Base-by-base conservation (phyloP, 1,284 basidiomycete genomes). In the Trichosporon ovoides region DNA sequence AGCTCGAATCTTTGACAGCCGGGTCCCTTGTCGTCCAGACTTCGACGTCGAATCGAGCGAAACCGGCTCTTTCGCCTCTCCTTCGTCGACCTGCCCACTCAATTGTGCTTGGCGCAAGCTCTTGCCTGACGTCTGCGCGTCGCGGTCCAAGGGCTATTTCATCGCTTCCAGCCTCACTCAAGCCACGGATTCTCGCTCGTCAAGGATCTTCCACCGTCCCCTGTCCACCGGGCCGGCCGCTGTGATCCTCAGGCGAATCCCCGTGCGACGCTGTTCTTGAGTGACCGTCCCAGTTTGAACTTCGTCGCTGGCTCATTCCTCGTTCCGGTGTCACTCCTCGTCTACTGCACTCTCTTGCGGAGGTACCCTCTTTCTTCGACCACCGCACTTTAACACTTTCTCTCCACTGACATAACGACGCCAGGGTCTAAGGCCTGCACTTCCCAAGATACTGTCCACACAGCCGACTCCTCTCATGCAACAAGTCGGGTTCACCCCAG, bases 401-500 rank as follows among this genome's bases (percentile, higher is more conserved):
- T 4, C 16, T 18, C 4, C 13, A 20, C 22, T 24, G n/a, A 37
- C 11, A 3, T 12, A 14, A 22, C 24, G 24, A 24, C 40, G 40
- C 24, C 14, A 24, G 40, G 9, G 28, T 9, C 5, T 5, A 4
- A 31, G 28, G 5, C 5, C n/a, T n/a, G 5, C 28, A 31, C 40
- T 9, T 28, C 14, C 24, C 40, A 46, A 20, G 12, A 46, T 46
- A 46, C 40, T 46, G 40, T 46, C 40, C 22, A 22, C 24, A 24
- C 40, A 46, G 13, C 40, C 40, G 11, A 20, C 16, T 24, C 40
- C 40, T 22, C 40, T 28, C 40, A 46, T 46, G 40, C 40, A 46
- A 22, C 40, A 46, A 46, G 40, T 46, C 24, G 40, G 40, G 40
- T 46, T 46, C 14, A 24, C 40, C 40, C 40, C 40, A 46, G 40